A percentile compares a stretch with the other conserved stretches of the same genome.
Conservation (phyloP, 441 rosid species). For the Lepidium campestre region DNA sequence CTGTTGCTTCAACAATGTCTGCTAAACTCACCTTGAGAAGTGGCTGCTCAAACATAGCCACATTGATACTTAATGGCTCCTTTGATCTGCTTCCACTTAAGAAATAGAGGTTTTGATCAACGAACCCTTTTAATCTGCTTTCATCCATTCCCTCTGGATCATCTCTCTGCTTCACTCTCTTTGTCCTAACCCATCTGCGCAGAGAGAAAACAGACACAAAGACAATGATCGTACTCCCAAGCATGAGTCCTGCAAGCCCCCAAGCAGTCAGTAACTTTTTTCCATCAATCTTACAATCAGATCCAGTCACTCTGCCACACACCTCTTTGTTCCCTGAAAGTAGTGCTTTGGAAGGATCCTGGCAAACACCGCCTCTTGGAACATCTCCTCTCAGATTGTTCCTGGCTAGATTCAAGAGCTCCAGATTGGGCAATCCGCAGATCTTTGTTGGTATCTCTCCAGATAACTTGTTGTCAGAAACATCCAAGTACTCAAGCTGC, state of each 20-base stretch:
- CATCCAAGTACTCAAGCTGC: slow-evolving; percentile 70
- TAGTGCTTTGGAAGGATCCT: slow-evolving; percentile 39
- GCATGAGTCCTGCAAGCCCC: slow-evolving; percentile 44
- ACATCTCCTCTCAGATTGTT: slow-evolving; percentile 66
- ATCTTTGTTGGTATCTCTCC: slow-evolving; percentile 62
- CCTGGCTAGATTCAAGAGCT: slow-evolving; percentile 45
- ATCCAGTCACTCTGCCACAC: slow-evolving; percentile 46
- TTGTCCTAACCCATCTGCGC: slow-evolving; percentile 33
- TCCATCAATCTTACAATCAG: slow-evolving; percentile 42
- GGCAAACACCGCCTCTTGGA: slow-evolving; percentile 57
- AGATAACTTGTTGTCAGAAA: slow-evolving; percentile 51
- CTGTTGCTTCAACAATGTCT: slow-evolving; percentile 76
- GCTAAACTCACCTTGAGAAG: slow-evolving; percentile 65
- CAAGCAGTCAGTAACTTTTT: slow-evolving; percentile 36
- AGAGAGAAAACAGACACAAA: slow-evolving; percentile 31
- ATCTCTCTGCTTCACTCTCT: slow-evolving; percentile 33
- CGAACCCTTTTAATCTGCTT: slow-evolving; percentile 45
- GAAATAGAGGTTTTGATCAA: slow-evolving; percentile 54
- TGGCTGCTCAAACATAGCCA: slow-evolving; percentile 84
- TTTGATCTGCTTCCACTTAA: slow-evolving; percentile 65
- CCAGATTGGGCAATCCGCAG: slow-evolving; percentile 44
- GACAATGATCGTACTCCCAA: slow-evolving; percentile 40
- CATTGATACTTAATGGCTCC: slow-evolving; percentile 86
- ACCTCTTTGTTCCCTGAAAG: slow-evolving; percentile 60
- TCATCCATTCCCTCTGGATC: slow-evolving; percentile 53